Evolutionary conservation across 2,329 filamentous ascomycete species (phyloP), one percentile per base, ranked within the genome.

Genomic region (Diaporthe eres): DNA sequence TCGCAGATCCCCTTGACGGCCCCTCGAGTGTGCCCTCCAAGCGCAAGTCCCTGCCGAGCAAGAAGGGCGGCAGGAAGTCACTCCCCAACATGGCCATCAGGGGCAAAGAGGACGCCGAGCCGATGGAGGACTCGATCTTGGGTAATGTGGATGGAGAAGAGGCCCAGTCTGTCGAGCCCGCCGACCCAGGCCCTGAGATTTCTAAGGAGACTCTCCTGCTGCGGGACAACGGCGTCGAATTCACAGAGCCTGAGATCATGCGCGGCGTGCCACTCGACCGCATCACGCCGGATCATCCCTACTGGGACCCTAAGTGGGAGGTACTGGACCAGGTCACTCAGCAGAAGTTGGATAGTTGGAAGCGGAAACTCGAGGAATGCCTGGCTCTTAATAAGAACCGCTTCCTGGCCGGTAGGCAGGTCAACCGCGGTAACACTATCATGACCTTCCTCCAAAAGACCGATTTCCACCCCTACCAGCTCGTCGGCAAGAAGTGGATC

Each of bases 231-330:
- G 89, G 89, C 63, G 81, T 78, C 10, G 81, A 88, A 6, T 89
- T 89, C 63, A 87, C 86, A 0, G 86, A 87, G 60, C 90, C 90
- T 0, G 84, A 87, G 31, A 87, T 89, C 78, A 88, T 90, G 78
- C 84, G 84, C 42, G 89, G 88, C 2, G 88, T 90, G 1, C 90
- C 90, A 0, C 77, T 91, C 3, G 85, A 83, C 51, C 89, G 89
- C 79, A 90, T 91, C 67, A 81, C 85, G 55, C 82, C 85, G 22
- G 81, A 79, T 10, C 87, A 91, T 55, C 86, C 88, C 0, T 91
- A 91, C 80, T 92, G 90, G 90, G 89, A 91, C 19, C 80, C 85
- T 0, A 84, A 85, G 5, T 92, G 90, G 90, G 85, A 85, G 15
- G 81, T 86, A 4, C 81, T 90, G 6, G 85, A 85, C 73, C 80